Evolutionary conservation across 345 rosid species (phyloP), one percentile per base, ranked within the genome.

Genomic region (Gossypium stocksii): DNA sequence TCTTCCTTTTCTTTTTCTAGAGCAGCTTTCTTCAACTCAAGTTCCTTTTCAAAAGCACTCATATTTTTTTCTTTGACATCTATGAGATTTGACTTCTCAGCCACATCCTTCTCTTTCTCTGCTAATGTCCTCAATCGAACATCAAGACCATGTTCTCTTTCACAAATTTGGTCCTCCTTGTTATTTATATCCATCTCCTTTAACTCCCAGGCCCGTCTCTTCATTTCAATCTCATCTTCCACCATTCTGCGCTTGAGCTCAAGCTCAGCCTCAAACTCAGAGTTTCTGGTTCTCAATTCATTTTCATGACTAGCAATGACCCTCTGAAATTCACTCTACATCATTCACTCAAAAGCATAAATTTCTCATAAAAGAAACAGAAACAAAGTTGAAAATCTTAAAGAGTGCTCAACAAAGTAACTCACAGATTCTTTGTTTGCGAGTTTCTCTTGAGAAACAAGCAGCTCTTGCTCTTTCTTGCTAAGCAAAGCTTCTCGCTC

Each of bases 171-270:
- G 66, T 90, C 94, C 83, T 90, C 99, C 76, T 84, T 81, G 74
- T 89, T 88, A 68, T 66, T 77, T 67, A 95, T 80, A 80, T 95
- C 99, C 82, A 95, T 75, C 83, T 93, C 98, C 78, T 83, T 90
- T 80, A 95, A 83, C 78, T 95, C 98, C 91, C 92, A 93, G 54
- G 91, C 94, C 29, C 99, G 90, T 84, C 91, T 90, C 86, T 88
- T 95, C 41, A 82, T 82, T 80, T 91, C 99, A 58, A 93, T 82
- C 79, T 93, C 99, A 82, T 89, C 91, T 74, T 93, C 99, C 79
- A 83, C 90, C 79, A 79, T 38, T 82, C 90, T 91, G 17, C 77
- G 82, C 78, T 83, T 90, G 65, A 66, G 61, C 83, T 89, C 93
- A 78, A 95, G 66, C 84, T 90, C 94, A 76, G 92, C 88, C 74